These are phyloP conservation scores for Paxillus involutus DNA, from an alignment of 768 basidiomycete species.

Conservation along the genomic window DNA sequence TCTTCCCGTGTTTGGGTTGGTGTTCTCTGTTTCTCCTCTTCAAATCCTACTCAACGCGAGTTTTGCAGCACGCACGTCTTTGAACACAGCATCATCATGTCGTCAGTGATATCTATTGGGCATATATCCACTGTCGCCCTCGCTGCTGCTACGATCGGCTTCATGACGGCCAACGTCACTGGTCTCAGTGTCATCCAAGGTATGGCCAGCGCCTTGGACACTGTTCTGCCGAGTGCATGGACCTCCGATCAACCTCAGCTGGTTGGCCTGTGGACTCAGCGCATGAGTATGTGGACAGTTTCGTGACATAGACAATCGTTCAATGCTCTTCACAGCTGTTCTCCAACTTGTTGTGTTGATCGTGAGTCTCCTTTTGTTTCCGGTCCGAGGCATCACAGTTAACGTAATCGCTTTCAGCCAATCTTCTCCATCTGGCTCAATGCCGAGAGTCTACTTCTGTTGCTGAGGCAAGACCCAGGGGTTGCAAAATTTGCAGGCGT, in stretches of 20 bases:
- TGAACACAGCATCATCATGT: slow-evolving; percentile 86
- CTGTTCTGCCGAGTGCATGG: slow-evolving; percentile 93
- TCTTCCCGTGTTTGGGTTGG: slow-evolving; percentile 73
- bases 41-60: not conserved
- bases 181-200: slow-evolving; percentile 74
- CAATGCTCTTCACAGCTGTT: slow-evolving; percentile 8
- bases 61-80: slow-evolving; percentile 64
- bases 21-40: slow-evolving; percentile 6
- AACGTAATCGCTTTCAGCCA: slow-evolving; percentile 29
- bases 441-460: slow-evolving; percentile 73
- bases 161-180: slow-evolving; percentile 68
- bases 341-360: slow-evolving; percentile 39
- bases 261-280: slow-evolving; percentile 88
- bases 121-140: slow-evolving; percentile 89
- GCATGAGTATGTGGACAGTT: slow-evolving; percentile 60
- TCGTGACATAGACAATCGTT: not conserved
- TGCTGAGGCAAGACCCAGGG: slow-evolving; percentile 73
- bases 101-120: slow-evolving; percentile 87
- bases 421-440: slow-evolving; percentile 80
- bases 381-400: not conserved
- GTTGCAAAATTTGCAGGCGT: slow-evolving; percentile 73
- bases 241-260: slow-evolving; percentile 81
- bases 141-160: slow-evolving; percentile 75
- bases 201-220: slow-evolving; percentile 84
- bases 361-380: slow-evolving; percentile 39